Base-by-base conservation (phyloP, 371 early-diverging fungal genomes). In the Fennellomyces sp. region DNA sequence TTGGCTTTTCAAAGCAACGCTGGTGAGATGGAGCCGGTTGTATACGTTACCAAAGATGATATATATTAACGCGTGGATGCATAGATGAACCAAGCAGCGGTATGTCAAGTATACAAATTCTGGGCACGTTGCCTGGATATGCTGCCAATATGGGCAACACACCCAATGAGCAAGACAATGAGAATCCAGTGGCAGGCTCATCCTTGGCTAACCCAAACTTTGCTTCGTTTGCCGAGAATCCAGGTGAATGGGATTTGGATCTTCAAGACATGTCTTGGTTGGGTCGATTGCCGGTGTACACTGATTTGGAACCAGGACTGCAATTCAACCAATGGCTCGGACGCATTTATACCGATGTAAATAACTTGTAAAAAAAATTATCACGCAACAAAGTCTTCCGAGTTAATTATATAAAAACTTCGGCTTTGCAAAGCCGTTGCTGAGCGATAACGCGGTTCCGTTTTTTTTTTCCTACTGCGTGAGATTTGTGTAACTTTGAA, bases 201-300 rank as follows among this genome's bases (percentile, higher is more conserved):
- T 52, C 52, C 19, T 8, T 30, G 2, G 10, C n/a, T 5, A 52
- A 52, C 23, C 5, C 52, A 2, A 31, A 30, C 31, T 21, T 33
- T 33, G 17, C 31, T 10, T 4, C 52, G 11, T 12, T 35, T 12
- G 26, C 38, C 6, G 42, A 42, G 15, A 38, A 55, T 29, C 39
- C 50, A 28, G 56, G 39, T 30, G 57, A 61, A 8, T 68, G 64
- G 65, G 65, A 68, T 4, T 39, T 64, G 7, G 68, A 64, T 41
- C 35, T 64, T 23, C 64, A 64, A 41, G 68, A 68, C 30, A 68
- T 68, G 64, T 64, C 68, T 11, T 64, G 64, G 64, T 51, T 68
- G 26, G 65, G 64, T 15, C 68, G 68, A 17, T 41, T 68, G 15
- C 68, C 68, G 17, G 68, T 68, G n/a, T 68, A 64, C 35, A 64